These are phyloP conservation scores for Zasmidium citrigriseum DNA, from an alignment of 2,329 filamentous ascomycete species.

Conservation along the genomic window DNA sequence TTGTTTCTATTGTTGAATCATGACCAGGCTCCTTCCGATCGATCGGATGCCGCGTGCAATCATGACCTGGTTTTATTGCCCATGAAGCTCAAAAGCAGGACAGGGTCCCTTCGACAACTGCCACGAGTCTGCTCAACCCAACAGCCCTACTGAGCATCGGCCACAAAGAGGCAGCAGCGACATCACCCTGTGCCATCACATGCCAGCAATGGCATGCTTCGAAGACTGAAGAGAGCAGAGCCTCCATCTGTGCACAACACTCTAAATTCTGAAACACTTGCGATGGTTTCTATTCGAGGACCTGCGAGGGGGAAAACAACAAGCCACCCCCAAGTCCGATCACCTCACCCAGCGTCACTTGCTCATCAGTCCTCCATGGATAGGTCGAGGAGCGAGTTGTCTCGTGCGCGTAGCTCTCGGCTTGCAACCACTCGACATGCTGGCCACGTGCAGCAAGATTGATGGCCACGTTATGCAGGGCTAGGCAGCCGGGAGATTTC, in stretches of 20 bases:
- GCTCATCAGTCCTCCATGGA: not conserved
- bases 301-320: not conserved
- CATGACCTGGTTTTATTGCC: not conserved
- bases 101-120: not conserved
- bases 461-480: conserved; percentile 5
- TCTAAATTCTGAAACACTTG: not conserved
- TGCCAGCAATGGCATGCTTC: not conserved
- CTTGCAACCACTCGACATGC: not conserved
- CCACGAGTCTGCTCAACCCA: not conserved
- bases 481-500: not conserved
- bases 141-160: not conserved
- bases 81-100: not conserved
- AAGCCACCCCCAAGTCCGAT: not conserved
- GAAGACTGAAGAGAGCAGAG: not conserved
- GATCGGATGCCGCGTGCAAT: not conserved
- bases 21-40: conserved; percentile 1
- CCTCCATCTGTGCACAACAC: not conserved
- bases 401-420: not conserved
- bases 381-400: not conserved
- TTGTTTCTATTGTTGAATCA: conserved; percentile 5
- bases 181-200: not conserved
- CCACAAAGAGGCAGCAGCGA: not conserved
- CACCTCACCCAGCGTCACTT: not conserved
- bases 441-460: not conserved
- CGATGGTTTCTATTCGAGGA: not conserved